Conservation (phyloP, 2,329 filamentous ascomycete species). For the Lecanosticta acicola region DNA sequence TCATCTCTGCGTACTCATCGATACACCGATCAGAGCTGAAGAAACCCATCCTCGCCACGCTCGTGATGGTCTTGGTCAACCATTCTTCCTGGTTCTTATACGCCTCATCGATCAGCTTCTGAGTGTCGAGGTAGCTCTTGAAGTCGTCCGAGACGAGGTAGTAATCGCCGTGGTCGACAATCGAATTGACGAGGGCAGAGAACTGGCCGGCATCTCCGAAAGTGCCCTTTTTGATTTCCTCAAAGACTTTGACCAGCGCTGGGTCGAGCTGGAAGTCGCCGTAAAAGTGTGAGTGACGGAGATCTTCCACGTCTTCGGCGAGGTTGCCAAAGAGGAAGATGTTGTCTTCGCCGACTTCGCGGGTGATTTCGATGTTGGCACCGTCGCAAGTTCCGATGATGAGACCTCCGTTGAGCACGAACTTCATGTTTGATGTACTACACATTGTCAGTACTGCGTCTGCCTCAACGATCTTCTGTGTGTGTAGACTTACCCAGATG, state of each 20-base stretch:
- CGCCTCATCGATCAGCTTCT: constrained; percentile 81
- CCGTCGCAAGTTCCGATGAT: constrained; percentile 98
- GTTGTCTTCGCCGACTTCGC: constrained; percentile 92
- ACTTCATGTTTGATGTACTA: constrained; percentile 99
- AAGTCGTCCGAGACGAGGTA: constrained; percentile 98
- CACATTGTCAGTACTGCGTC: too few species aligned
- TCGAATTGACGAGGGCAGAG: constrained; percentile 73
- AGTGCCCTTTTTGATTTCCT: constrained; percentile 68
- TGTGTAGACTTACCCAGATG: too few species aligned
- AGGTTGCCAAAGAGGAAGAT: constrained; percentile 98
- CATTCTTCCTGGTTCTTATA: constrained; percentile 91
- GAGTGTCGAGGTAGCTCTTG: constrained; percentile 87
- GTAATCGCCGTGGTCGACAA: constrained; percentile 91
- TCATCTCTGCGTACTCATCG: constrained; percentile 91
- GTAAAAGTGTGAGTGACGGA: constrained; percentile 86
- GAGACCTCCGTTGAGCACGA: constrained; percentile 91
- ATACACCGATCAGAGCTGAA: constrained; percentile 94
- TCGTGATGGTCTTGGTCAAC: constrained; percentile 82
- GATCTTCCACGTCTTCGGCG: constrained; percentile 91
- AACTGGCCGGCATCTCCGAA: constrained; percentile 80
- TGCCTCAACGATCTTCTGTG: too few species aligned
- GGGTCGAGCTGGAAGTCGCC: constrained; percentile 71
- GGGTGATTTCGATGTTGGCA: constrained; percentile 92
- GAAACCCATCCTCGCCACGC: constrained; percentile 89
- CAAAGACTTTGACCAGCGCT: constrained; percentile 73